A percentile compares a stretch with the other conserved stretches of the same genome.
These are phyloP conservation scores for Odontarrhena argentea DNA, from an alignment of 345 rosid genomes.

Conservation along the genomic window DNA sequence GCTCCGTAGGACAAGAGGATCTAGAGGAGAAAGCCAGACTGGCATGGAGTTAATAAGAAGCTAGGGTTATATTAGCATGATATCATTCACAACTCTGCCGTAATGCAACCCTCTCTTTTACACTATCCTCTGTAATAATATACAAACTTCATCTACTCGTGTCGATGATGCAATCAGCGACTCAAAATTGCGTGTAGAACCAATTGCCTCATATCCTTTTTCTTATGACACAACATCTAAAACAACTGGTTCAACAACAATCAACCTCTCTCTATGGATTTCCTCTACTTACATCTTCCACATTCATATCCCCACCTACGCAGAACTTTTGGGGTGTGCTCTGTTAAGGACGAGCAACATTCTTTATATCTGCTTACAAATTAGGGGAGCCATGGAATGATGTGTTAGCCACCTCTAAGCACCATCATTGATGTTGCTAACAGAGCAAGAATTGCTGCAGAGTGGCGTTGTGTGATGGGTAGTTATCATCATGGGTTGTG, in stretches of 20 bases:
- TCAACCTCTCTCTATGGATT: constrained; percentile 12
- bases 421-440: constrained; percentile 14
- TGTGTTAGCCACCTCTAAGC: background rate
- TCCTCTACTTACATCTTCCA: constrained; percentile 27
- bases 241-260: constrained; percentile 14
- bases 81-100: background rate
- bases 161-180: background rate
- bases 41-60: constrained; percentile 6
- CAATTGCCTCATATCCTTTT: constrained; percentile 12
- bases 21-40: too few species aligned
- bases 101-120: background rate
- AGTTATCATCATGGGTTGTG: constrained; percentile 9
- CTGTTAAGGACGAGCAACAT: background rate
- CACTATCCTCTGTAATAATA: background rate
- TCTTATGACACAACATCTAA: constrained; percentile 19
- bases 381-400: constrained; percentile 1
- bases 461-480: constrained; percentile 14
- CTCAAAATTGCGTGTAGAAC: constrained; percentile 24
- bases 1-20: too few species aligned
- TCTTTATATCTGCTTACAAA: background rate
- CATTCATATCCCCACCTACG: constrained; percentile 8
- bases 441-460: background rate
- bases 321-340: constrained; percentile 18
- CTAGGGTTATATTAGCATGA: constrained; percentile 9
- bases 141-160: background rate